Percentiles rank a stretch among this genome's conserved stretches.
phyloP scores from a whole-genome alignment of 2,329 filamentous ascomycete species.

The Nemania sp. region DNA sequence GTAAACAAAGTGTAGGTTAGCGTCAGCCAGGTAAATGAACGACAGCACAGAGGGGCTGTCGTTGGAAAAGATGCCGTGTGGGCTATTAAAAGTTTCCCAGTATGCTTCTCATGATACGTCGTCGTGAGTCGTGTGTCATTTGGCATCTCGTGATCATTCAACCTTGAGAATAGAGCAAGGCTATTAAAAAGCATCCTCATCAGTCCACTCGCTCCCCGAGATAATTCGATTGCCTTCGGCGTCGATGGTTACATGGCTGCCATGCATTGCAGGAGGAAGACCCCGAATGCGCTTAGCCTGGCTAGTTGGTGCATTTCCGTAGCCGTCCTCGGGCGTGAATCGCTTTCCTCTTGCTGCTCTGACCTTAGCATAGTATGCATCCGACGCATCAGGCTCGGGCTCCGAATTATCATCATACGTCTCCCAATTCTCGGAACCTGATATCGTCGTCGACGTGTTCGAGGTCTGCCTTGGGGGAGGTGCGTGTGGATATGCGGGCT shows the following conservation, averaged over 20 bases:
- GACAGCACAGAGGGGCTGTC: constrained; percentile 17
- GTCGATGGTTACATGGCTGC: constrained; percentile 64
- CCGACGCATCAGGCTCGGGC: constrained; percentile 78
- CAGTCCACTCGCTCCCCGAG: constrained; percentile 76
- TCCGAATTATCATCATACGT: constrained; percentile 90
- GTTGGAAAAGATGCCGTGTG: constrained; percentile 22
- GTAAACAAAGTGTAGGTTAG: constrained; percentile 6
- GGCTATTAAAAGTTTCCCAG: constrained; percentile 14
- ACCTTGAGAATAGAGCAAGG: constrained; percentile 36
- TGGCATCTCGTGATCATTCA: constrained; percentile 45
- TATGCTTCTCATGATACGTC: constrained; percentile 45
- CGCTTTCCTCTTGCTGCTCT: constrained; percentile 77
- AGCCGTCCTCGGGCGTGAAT: constrained; percentile 63
- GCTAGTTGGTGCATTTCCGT: constrained; percentile 55
- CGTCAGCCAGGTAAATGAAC: constrained; percentile 12
- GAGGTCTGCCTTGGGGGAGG: constrained; percentile 74
- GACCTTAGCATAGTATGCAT: constrained; percentile 84
- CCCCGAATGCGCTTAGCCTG: constrained; percentile 67
- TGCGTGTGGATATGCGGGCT: constrained; percentile 57
- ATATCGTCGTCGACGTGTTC: constrained; percentile 79
- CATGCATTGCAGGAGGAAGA: constrained; percentile 63
- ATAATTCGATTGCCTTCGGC: constrained; percentile 71
- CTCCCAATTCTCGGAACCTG: constrained; percentile 97
- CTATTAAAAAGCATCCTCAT: constrained; percentile 69
- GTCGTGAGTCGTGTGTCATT: constrained; percentile 43